Evolutionary conservation across 2,329 filamentous ascomycete species (phyloP), one percentile per base, ranked within the genome.

Genomic region (Chrysoporthe austroafricana): DNA sequence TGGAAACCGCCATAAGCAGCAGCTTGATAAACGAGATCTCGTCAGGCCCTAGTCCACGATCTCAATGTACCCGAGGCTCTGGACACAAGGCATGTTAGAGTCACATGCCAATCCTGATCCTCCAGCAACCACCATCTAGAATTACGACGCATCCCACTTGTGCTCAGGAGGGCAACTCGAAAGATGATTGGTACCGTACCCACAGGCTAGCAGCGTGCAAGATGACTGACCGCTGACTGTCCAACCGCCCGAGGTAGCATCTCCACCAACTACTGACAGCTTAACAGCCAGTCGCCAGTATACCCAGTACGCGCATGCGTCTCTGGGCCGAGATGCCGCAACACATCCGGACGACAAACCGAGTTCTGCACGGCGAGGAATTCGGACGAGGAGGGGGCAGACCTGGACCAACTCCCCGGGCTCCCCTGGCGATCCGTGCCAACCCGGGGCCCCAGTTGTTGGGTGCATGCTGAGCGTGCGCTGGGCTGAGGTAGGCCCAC

Each of bases 401-500:
- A 32, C 50, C 50, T 54, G 50, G 50, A 21, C 26, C 26, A 26
- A 26, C 26, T 26, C 26, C 26, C 13, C 32, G 50, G 21, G 32
- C 14, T 13, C 50, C 50, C 50, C 50, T 54, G 50, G 50, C 50
- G 50, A 54, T 54, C 50, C 9, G 50, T 54, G 50, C 50, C 50
- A 54, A 54, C 50, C 50, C 32, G 21, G 50, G 32, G 32, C 50
- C 26, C 50, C 50, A 54, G 50, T 26, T 54, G 26, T 26, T 26
- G 26, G 26, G 26, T 26, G 50, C 50, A 34, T 26, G 26, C 50
- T 54, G 39, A 43, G 48, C 48, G 48, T 26, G 48, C n/a, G 50
- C 50, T 34, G 26, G 50, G 50, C 21, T 54, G 50, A 54, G 50
- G 21, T 34, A 43, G 57, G 57, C 57, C 57, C 57, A 44, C 57